Conservation (phyloP, 495 filamentous ascomycete species). For the Aspergillus nanangensis region DNA sequence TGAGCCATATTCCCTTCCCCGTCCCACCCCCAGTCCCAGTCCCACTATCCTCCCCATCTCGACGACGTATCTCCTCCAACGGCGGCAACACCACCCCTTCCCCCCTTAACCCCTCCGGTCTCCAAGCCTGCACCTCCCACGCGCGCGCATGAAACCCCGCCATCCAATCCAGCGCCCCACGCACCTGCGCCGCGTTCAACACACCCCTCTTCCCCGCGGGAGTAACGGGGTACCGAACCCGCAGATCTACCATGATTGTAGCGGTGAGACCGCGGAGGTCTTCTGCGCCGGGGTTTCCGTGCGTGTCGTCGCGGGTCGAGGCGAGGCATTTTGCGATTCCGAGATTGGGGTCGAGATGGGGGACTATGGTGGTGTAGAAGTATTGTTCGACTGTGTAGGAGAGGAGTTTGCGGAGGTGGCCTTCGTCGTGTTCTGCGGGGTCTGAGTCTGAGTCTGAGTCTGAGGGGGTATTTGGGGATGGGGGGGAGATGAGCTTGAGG, state of each 20-base stretch:
- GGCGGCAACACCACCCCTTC: conserved; percentile 33
- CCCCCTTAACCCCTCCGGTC: too few species aligned
- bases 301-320: conserved; percentile 26
- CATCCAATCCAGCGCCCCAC: conserved; percentile 29
- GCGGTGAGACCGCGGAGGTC: conserved; percentile 27
- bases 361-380: conserved; percentile 30
- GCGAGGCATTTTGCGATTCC: conserved; percentile 30
- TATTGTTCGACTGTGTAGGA: conserved; percentile 35
- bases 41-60: background rate
- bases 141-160: conserved; percentile 26
- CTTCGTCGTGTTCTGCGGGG: too few species aligned
- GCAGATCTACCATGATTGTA: conserved; percentile 33
- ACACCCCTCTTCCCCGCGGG: conserved; percentile 26
- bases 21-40: too few species aligned
- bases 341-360: conserved; percentile 19
- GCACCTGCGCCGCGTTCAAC: conserved; percentile 20
- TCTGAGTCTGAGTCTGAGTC: too few species aligned
- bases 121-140: conserved; percentile 16
- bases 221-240: conserved; percentile 21
- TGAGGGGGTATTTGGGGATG: conserved; percentile 7
- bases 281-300: conserved; percentile 13
- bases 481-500: conserved; percentile 37
- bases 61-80: conserved; percentile 20
- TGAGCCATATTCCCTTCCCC: conserved; percentile 26
- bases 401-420: conserved; percentile 35